phyloP scores from a whole-genome alignment of 83 land plant species.

The Larix sibirica region DNA sequence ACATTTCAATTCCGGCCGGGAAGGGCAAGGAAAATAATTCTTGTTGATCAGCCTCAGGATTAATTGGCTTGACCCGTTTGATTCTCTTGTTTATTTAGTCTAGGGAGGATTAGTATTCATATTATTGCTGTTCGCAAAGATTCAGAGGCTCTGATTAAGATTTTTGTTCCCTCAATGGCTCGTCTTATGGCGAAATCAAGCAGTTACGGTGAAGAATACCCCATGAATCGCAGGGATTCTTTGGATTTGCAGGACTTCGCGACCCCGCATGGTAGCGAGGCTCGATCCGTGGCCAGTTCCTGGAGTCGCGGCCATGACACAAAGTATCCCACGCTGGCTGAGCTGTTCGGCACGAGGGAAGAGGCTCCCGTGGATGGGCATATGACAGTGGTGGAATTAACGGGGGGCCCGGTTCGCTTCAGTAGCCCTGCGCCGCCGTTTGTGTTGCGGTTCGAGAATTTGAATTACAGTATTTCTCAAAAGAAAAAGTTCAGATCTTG shows the following conservation, averaged over 20 bases:
- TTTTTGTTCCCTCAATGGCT: not conserved
- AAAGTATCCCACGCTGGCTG: not conserved
- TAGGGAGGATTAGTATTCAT: no score
- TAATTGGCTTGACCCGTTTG: no score
- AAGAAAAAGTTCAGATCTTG: no score
- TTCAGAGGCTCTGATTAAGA: no score
- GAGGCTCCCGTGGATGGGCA: constrained; percentile 24
- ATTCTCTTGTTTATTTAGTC: no score
- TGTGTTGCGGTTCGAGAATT: constrained; percentile 55
- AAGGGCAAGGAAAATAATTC: no score
- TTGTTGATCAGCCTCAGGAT: no score
- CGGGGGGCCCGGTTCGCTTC: constrained; percentile 21
- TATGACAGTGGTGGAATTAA: constrained; percentile 17
- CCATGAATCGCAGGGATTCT: not conserved
- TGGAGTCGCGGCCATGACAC: not conserved
- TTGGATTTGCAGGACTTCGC: not conserved
- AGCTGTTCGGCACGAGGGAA: constrained; percentile 12
- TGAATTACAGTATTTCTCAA: constrained; percentile 59
- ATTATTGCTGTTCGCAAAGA: no score
- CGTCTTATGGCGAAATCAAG: not conserved
- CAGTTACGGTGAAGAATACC: not conserved
- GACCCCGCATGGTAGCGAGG: not conserved
- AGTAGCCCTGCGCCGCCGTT: constrained; percentile 36
- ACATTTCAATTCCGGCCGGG: no score
- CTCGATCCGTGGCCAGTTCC: not conserved